phyloP scores from a whole-genome alignment of 306 rosid genomes.

The Ormosia semicastrata region DNA sequence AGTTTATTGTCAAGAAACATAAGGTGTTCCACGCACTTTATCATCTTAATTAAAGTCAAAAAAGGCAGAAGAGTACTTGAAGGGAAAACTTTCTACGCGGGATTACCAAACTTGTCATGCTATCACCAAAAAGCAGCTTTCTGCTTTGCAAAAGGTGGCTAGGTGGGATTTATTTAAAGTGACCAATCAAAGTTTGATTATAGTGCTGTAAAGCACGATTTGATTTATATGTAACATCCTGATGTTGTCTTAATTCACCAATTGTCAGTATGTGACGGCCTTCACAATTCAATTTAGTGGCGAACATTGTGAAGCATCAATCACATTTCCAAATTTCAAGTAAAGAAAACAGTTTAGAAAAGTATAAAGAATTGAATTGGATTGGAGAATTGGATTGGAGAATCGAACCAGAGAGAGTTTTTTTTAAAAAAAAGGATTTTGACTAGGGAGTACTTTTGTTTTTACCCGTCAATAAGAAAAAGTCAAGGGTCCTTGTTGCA shows the following conservation, averaged over 20 bases:
- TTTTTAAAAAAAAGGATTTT: neutral
- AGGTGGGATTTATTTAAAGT: slow-evolving; percentile 12
- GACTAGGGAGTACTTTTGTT: neutral
- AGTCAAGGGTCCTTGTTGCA: neutral
- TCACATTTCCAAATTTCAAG: neutral
- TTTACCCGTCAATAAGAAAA: neutral
- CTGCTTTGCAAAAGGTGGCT: slow-evolving; percentile 8
- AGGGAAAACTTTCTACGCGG: neutral
- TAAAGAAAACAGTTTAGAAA: neutral
- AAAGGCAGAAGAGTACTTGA: neutral
- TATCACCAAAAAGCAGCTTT: slow-evolving; percentile 2
- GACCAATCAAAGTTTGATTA: slow-evolving; percentile 24
- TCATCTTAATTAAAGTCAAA: neutral
- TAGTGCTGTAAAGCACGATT: neutral
- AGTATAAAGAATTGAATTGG: neutral
- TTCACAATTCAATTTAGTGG: neutral
- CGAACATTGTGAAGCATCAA: neutral
- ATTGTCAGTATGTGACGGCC: neutral
- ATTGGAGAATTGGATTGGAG: neutral
- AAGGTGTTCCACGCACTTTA: neutral
- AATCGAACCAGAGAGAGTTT: neutral
- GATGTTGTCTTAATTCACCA: neutral
- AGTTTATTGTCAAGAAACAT: neutral
- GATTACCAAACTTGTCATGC: slow-evolving; percentile 9
- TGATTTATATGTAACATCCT: neutral